Evolutionary conservation across 208 protist species (phyloP).

Genomic region (Wallacemonas sp.): DNA sequence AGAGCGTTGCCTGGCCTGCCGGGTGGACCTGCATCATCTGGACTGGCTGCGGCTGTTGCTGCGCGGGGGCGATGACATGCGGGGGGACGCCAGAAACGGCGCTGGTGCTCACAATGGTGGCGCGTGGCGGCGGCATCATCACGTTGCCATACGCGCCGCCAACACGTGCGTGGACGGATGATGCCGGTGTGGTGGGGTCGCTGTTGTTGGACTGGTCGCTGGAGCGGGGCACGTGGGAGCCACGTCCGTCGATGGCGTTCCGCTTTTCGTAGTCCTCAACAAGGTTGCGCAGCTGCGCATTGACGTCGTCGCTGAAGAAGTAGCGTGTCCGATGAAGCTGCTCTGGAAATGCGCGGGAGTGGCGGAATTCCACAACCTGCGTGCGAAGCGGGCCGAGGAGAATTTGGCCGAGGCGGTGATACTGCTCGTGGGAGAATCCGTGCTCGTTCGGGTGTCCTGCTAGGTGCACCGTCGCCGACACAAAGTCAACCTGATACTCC

Average conservation of each 20-base stretch:
- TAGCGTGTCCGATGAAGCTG: slow-evolving; percentile 52
- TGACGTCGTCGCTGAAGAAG: slow-evolving; percentile 18
- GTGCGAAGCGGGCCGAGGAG: slow-evolving; percentile 48
- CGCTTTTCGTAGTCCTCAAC: slow-evolving; percentile 5
- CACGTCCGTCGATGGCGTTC: neutral
- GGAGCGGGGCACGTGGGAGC: neutral
- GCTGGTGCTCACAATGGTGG: neutral
- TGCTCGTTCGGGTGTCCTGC: slow-evolving; percentile 25
- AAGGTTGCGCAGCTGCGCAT: neutral
- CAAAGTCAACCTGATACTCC: slow-evolving; percentile 83
- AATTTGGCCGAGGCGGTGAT: slow-evolving; percentile 26
- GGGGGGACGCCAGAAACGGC: neutral
- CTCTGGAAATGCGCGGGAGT: slow-evolving; percentile 32
- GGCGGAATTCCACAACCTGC: slow-evolving; percentile 61
- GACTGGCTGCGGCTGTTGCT: neutral
- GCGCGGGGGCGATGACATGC: neutral
- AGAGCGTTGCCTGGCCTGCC: neutral
- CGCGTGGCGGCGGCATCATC: neutral
- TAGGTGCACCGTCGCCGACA: slow-evolving; percentile 52
- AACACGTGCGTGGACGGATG: too few species aligned
- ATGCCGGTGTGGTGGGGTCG: too few species aligned
- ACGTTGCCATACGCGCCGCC: too few species aligned
- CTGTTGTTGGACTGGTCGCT: neutral
- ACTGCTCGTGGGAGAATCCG: slow-evolving; percentile 27
- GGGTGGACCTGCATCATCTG: slow-evolving; percentile 6